These are phyloP conservation scores for Pleurotus sapidus DNA, from an alignment of 768 basidiomycete genomes.

Conservation along the genomic window DNA sequence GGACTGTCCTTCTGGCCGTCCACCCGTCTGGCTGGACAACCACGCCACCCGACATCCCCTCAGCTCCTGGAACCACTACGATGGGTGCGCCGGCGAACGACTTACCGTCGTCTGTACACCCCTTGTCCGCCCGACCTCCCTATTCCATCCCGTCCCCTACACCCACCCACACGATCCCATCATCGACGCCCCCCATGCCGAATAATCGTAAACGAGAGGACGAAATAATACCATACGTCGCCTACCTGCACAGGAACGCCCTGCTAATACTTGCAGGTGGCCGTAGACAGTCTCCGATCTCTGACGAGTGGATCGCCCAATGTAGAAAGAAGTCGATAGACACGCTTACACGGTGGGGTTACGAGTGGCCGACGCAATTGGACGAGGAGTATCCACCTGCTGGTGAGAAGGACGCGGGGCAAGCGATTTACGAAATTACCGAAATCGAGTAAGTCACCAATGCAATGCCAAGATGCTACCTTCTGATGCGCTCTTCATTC, in stretches of 20 bases:
- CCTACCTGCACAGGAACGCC: conserved; percentile 41
- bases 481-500: conserved; percentile 11
- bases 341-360: conserved; percentile 37
- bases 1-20: conserved; percentile 74
- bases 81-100: not conserved
- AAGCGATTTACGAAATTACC: conserved; percentile 31
- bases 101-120: not conserved
- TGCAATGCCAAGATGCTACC: not conserved
- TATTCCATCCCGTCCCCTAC: conserved; percentile 13
- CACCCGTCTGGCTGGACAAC: conserved; percentile 74
- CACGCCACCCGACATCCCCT: conserved; percentile 39
- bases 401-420: conserved; percentile 31
- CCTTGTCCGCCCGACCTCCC: conserved; percentile 9
- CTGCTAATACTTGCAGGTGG: conserved; percentile 29
- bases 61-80: conserved; percentile 10
- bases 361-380: conserved; percentile 47
- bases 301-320: not conserved
- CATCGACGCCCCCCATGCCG: conserved; percentile 18
- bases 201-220: not conserved
- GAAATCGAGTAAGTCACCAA: conserved; percentile 37
- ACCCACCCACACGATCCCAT: conserved; percentile 8
- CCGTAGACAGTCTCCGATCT: not conserved
- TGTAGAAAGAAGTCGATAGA: conserved; percentile 26
- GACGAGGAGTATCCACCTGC: conserved; percentile 43
- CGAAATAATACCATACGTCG: conserved; percentile 26